These are phyloP conservation scores for Pseudoneurospora amorphoporcata DNA, from an alignment of 495 filamentous ascomycete genomes.

Conservation along the genomic window DNA sequence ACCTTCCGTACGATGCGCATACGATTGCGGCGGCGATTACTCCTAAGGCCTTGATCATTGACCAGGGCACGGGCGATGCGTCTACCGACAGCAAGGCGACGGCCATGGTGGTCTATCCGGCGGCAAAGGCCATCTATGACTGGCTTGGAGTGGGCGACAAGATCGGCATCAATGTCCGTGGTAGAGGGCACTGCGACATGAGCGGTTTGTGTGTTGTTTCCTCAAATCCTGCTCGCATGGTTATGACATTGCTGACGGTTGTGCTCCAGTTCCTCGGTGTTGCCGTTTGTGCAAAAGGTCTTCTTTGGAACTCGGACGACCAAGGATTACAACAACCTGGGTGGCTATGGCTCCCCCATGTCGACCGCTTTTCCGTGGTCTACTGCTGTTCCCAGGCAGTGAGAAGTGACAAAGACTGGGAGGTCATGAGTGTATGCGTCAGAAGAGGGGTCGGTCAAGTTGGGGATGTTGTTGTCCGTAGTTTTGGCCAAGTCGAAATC, in stretches of 20 bases:
- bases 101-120: constrained; percentile 38
- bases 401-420: background rate
- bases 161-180: constrained; percentile 39
- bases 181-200: constrained; percentile 41
- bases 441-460: background rate
- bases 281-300: constrained; percentile 41
- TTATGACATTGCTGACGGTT: background rate
- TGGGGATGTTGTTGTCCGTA: background rate
- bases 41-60: constrained; percentile 41
- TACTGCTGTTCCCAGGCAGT: constrained; percentile 24
- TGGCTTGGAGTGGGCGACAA: constrained; percentile 39
- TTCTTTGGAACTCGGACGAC: constrained; percentile 37
- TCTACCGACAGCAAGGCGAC: constrained; percentile 44
- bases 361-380: constrained; percentile 39
- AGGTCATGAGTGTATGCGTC: background rate
- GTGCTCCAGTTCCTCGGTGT: constrained; percentile 29
- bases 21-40: constrained; percentile 44
- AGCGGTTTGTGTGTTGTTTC: constrained; percentile 33
- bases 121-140: constrained; percentile 41
- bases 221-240: background rate
- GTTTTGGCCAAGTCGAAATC: background rate
- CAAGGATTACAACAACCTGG: constrained; percentile 35
- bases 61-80: constrained; percentile 38
- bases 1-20: constrained; percentile 42
- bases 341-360: constrained; percentile 37